Percentiles rank a stretch among this genome's conserved stretches.
These are phyloP conservation scores for Scedosporium dehoogii DNA, from an alignment of 2,329 filamentous ascomycete species.

Conservation along the genomic window DNA sequence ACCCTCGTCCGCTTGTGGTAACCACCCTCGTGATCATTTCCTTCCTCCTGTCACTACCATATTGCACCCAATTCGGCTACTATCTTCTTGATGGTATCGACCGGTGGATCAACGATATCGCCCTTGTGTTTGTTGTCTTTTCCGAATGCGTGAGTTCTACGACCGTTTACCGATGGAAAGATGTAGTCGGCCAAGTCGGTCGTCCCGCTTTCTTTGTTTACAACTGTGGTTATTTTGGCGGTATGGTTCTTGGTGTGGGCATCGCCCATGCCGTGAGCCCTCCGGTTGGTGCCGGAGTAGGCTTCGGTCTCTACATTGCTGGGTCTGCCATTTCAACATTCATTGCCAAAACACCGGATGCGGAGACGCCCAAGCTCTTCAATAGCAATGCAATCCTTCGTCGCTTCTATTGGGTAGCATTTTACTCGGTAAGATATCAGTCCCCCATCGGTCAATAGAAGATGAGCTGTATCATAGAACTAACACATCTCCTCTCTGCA, in stretches of 20 bases:
- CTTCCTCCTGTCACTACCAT: conserved; percentile 44
- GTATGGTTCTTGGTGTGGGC: conserved; percentile 39
- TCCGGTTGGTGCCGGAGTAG: conserved; percentile 36
- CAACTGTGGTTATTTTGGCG: conserved; percentile 43
- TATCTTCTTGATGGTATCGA: conserved; percentile 45
- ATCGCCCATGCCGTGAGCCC: conserved; percentile 36
- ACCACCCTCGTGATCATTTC: conserved; percentile 37
- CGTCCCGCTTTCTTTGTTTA: conserved; percentile 31
- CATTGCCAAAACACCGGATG: conserved; percentile 31
- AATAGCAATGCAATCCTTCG: conserved; percentile 23
- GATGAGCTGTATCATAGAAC: background rate
- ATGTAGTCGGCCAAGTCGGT: conserved; percentile 34
- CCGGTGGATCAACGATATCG: conserved; percentile 44
- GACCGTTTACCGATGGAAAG: conserved; percentile 40
- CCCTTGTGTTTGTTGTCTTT: conserved; percentile 44
- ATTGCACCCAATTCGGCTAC: conserved; percentile 48
- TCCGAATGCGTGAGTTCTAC: conserved; percentile 41
- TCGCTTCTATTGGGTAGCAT: conserved; percentile 42
- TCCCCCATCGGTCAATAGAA: too few species aligned
- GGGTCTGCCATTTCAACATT: conserved; percentile 27
- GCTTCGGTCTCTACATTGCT: conserved; percentile 40
- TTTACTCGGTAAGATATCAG: background rate
- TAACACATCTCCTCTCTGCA: conserved; percentile 5
- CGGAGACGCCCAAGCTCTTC: conserved; percentile 30
- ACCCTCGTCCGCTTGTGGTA: conserved; percentile 36